Base-by-base conservation (phyloP, 192 early-diverging fungal genomes). In the Coemansia sp. region DNA sequence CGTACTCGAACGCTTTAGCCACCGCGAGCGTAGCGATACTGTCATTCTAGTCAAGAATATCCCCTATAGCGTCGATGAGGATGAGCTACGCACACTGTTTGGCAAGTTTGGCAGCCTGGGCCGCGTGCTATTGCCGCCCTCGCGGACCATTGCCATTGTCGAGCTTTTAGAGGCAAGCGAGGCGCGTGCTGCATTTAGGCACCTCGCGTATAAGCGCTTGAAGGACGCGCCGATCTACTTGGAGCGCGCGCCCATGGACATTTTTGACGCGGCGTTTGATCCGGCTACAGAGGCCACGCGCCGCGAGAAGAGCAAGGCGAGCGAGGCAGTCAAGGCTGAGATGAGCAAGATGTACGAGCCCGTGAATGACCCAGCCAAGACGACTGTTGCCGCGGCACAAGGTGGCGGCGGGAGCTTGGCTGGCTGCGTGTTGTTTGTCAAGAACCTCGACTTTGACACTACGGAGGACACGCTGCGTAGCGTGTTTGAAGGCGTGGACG, bases 1-100 rank as follows among this genome's bases (percentile, higher is more conserved):
- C 37, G 74, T 82, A 19, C 79, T 99, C 22, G 87, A 91, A 49
- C 80, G 90, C 1, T 98, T 99, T 83, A 87, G 76, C 32, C 82
- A 86, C 65, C 89, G 89, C 60, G 88, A 91, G 41, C 89, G 94
- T 45, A 93, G 92, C 69, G 92, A 94, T 31, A 95, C 93, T 29
- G 89, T 96, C 4, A 92, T 99, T 35, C 75, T 99, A 36, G 94
- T 97, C 56, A 99, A 99, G 82, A 99, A 99, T 76, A 94, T 99
- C 38, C 90, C 95, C 4, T 90, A 80, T 59, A 85, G 85, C 59
- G 91, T 93, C 15, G 89, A 87, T 14, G 92, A 95, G 64, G 90
- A 92, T 12, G 95, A 98, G 58, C 71, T 99, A 25, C 79, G 80
- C 17, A 74, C 87, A 15, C 64, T 96, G 41, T 99, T 97, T 86